Evolutionary conservation across 345 rosid species (phyloP).

Genomic region (Orychophragmus violaceus): DNA sequence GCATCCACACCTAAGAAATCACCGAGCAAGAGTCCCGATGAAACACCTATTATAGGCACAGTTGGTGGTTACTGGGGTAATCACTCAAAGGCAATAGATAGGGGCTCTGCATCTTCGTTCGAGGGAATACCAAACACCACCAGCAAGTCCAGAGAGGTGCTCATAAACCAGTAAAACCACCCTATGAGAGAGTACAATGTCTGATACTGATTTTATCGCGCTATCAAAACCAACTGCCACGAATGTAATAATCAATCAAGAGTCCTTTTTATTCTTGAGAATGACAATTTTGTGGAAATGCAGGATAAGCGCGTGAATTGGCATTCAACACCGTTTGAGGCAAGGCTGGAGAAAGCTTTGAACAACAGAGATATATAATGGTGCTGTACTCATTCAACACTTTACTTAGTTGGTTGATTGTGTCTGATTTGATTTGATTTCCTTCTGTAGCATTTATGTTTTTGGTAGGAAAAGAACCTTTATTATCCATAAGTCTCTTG

Average conservation of each 20-base stretch:
- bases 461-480: background rate
- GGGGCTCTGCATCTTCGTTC: constrained; percentile 45
- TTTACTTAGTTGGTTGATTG: no score
- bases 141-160: no score
- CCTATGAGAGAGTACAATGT: no score
- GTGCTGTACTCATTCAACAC: background rate
- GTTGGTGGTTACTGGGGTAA: no score
- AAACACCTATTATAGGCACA: no score
- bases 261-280: background rate
- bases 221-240: background rate
- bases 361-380: constrained; percentile 26
- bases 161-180: constrained; percentile 2
- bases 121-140: constrained; percentile 88
- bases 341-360: no score
- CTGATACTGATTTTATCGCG: no score
- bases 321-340: no score
- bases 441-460: background rate
- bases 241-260: background rate
- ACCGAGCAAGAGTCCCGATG: constrained; percentile 74
- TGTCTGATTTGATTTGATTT: no score
- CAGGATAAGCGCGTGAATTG: no score
- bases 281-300: no score
- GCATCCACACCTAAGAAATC: constrained; percentile 68
- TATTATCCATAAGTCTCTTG: background rate
- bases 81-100: no score